A percentile compares a stretch with the other conserved stretches of the same genome.
These are phyloP conservation scores for Taphrina populina DNA, from an alignment of 1,139 yeast genomes.

Conservation along the genomic window DNA sequence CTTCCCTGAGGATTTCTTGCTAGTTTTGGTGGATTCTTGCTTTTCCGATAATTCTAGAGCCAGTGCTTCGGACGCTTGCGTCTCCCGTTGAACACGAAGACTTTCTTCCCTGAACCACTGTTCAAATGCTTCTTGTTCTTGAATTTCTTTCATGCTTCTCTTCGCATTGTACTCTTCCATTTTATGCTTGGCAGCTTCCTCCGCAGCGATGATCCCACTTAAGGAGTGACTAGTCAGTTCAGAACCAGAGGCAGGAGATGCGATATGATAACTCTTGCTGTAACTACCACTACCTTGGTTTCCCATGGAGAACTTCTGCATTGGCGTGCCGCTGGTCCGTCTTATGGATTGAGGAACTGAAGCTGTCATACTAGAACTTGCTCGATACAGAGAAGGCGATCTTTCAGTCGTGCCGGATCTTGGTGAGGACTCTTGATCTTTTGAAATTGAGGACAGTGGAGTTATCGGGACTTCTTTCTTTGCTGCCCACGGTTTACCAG, in stretches of 20 bases:
- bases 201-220: constrained; percentile 46
- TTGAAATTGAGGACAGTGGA: background rate
- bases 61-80: constrained; percentile 29
- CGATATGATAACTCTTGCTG: constrained; percentile 3
- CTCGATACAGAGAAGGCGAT: background rate
- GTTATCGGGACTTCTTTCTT: background rate
- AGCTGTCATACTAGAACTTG: background rate
- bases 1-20: constrained; percentile 7
- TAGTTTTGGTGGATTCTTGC: background rate
- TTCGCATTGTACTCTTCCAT: constrained; percentile 47
- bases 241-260: background rate
- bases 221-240: constrained; percentile 41
- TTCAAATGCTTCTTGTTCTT: constrained; percentile 75
- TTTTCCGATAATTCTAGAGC: background rate
- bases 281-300: constrained; percentile 5
- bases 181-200: constrained; percentile 53
- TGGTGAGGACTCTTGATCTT: background rate
- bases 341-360: background rate
- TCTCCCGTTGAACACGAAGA: constrained; percentile 54
- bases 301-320: no score
- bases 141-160: constrained; percentile 62
- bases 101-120: constrained; percentile 81
- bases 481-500: constrained; percentile 6
- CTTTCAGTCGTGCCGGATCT: background rate
- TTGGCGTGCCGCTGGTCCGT: background rate